Conservation (phyloP, 2,329 filamentous ascomycete species). For the Huntiella omanensis region DNA sequence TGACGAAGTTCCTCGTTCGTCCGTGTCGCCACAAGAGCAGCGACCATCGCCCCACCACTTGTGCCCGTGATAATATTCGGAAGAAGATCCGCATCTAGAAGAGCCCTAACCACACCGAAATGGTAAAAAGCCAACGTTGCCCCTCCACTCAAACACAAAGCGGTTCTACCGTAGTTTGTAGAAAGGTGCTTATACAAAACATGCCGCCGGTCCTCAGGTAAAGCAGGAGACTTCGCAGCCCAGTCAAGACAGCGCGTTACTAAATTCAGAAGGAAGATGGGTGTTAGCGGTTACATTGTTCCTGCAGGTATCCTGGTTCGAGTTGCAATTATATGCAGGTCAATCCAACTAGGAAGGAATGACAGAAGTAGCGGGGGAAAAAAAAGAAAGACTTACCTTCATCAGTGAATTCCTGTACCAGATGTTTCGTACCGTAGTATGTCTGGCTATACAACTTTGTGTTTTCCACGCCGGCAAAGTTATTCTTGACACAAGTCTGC, state of each 20-base stretch:
- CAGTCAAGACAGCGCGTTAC: constrained; percentile 10
- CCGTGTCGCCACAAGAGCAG: constrained; percentile 68
- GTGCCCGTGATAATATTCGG: constrained; percentile 94
- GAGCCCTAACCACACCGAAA: constrained; percentile 75
- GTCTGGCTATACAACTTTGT: constrained; percentile 90
- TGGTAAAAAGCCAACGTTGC: constrained; percentile 95
- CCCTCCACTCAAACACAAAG: constrained; percentile 80
- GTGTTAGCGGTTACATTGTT: constrained; percentile 1
- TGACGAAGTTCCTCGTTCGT: constrained; percentile 81
- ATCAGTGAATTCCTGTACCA: constrained; percentile 79
- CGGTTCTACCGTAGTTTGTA: constrained; percentile 81
- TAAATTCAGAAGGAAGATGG: not conserved
- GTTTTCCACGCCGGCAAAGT: constrained; percentile 91
- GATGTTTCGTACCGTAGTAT: constrained; percentile 90
- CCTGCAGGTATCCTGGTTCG: not conserved
- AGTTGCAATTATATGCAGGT: not conserved
- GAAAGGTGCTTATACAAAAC: constrained; percentile 71
- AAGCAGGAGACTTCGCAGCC: constrained; percentile 7
- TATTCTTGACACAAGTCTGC: constrained; percentile 90
- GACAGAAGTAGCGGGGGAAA: not conserved
- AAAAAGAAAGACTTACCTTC: constrained; percentile 35
- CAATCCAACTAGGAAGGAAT: constrained; percentile 7
- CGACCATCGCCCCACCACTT: constrained; percentile 80
- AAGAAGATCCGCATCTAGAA: constrained; percentile 68
- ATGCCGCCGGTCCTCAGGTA: constrained; percentile 8